phyloP scores from a whole-genome alignment of 441 rosid genomes.

The Jatropha multifida region DNA sequence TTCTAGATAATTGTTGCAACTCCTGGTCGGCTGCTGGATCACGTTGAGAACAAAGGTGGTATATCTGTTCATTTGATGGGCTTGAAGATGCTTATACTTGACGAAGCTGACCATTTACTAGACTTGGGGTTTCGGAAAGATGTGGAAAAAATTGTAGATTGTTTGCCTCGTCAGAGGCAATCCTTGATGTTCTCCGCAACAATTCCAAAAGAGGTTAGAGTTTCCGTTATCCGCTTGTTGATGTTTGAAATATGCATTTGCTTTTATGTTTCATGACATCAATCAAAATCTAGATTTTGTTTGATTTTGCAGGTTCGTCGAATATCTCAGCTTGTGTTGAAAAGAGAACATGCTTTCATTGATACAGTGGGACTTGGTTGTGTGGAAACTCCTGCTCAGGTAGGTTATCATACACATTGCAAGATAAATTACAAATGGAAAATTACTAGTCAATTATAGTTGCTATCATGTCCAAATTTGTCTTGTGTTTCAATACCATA shows the following conservation, averaged over 20 bases:
- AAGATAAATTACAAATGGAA: neutral
- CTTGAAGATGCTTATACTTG: slow-evolving; percentile 81
- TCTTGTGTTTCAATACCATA: neutral
- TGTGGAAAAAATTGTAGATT: slow-evolving; percentile 82
- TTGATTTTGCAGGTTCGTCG: slow-evolving; percentile 66
- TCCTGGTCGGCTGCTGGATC: slow-evolving; percentile 95
- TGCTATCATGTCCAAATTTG: slow-evolving; percentile 4
- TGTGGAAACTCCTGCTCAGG: slow-evolving; percentile 86
- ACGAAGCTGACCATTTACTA: slow-evolving; percentile 91
- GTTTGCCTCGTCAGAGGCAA: slow-evolving; percentile 84
- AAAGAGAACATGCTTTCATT: slow-evolving; percentile 73
- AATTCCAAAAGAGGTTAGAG: slow-evolving; percentile 82
- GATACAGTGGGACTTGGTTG: slow-evolving; percentile 80
- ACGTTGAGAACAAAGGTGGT: slow-evolving; percentile 82
- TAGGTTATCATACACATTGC: slow-evolving; percentile 18
- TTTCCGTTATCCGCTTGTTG: slow-evolving; percentile 5
- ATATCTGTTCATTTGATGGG: slow-evolving; percentile 80
- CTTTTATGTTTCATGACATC: slow-evolving; percentile 10
- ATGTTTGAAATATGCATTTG: slow-evolving; percentile 13
- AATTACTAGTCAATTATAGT: neutral
- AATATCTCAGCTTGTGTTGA: slow-evolving; percentile 87
- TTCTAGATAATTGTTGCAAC: slow-evolving; percentile 88
- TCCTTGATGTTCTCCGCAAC: slow-evolving; percentile 90
- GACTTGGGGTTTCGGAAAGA: slow-evolving; percentile 95
- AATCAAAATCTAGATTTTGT: slow-evolving; percentile 12